A percentile compares a stretch with the other conserved stretches of the same genome.
Evolutionary conservation across 2,329 filamentous ascomycete genomes (phyloP).

Genomic region (Nigrospora osmanthi): DNA sequence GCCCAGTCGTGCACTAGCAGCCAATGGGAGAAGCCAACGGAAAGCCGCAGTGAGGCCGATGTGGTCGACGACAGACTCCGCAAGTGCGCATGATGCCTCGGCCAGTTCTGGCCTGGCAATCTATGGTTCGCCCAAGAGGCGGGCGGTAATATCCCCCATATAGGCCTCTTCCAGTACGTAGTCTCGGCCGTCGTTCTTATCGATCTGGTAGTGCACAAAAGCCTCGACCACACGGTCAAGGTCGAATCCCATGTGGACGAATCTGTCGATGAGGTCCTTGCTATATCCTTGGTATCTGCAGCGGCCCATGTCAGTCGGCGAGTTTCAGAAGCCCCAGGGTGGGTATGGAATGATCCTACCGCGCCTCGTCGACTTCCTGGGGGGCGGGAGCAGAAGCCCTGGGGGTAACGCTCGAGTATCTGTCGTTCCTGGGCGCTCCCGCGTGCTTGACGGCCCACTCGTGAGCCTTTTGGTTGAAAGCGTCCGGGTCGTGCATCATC

Average conservation of each 20-base stretch:
- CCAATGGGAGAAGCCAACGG: no score
- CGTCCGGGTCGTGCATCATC: constrained; percentile 70
- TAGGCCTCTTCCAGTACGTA: constrained; percentile 86
- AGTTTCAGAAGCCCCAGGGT: neutral
- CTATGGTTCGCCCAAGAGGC: constrained; percentile 66
- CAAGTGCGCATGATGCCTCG: no score
- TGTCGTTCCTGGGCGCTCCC: constrained; percentile 51
- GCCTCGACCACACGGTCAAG: constrained; percentile 79
- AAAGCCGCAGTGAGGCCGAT: no score
- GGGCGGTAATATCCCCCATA: constrained; percentile 82
- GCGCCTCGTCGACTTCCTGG: constrained; percentile 43
- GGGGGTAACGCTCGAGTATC: constrained; percentile 14
- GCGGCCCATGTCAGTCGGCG: constrained; percentile 3
- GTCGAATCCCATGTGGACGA: constrained; percentile 86
- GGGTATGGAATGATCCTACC: neutral
- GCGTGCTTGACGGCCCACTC: constrained; percentile 88
- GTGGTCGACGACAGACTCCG: no score
- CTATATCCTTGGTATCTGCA: constrained; percentile 81
- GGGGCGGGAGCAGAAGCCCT: constrained; percentile 30
- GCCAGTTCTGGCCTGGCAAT: no score
- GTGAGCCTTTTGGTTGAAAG: constrained; percentile 74
- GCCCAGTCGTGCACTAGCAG: no score
- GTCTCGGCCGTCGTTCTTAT: constrained; percentile 67
- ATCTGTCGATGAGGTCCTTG: constrained; percentile 72
- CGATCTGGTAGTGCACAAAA: constrained; percentile 75